Conservation (phyloP, 495 filamentous ascomycete species). For the Hypoxylon fuscum region DNA sequence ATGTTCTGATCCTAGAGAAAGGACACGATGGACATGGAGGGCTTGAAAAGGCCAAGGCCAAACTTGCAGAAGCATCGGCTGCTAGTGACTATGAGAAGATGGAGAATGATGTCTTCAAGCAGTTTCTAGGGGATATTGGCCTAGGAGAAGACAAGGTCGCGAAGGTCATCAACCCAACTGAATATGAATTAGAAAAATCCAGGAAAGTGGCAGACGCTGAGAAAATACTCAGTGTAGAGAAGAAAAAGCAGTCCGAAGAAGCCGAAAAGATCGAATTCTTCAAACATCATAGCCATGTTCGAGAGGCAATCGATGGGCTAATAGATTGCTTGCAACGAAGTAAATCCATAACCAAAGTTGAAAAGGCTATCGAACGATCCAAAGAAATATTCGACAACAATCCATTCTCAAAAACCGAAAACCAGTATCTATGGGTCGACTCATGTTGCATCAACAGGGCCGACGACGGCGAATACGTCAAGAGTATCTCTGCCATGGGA, state of each 20-base stretch:
- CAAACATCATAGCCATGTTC: slow-evolving; percentile 36
- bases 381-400: slow-evolving; percentile 49
- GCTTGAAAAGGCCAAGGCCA: slow-evolving; percentile 22
- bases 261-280: slow-evolving; percentile 41
- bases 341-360: slow-evolving; percentile 54
- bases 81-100: slow-evolving; percentile 12
- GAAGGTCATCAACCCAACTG: slow-evolving; percentile 16
- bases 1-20: slow-evolving; percentile 22
- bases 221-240: slow-evolving; percentile 16
- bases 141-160: slow-evolving; percentile 17
- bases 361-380: slow-evolving; percentile 44
- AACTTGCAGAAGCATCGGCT: slow-evolving; percentile 15
- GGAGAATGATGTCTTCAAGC: slow-evolving; percentile 26
- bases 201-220: slow-evolving; percentile 12
- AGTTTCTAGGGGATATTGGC: slow-evolving; percentile 33
- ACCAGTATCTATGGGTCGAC: slow-evolving; percentile 59
- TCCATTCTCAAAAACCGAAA: slow-evolving; percentile 47
- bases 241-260: slow-evolving; percentile 5
- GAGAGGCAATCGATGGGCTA: slow-evolving; percentile 50
- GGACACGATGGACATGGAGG: slow-evolving; percentile 25
- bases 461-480: slow-evolving; percentile 49
- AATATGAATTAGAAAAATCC: slow-evolving; percentile 1
- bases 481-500: slow-evolving; percentile 57
- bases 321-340: slow-evolving; percentile 46
- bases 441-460: slow-evolving; percentile 60